Evolutionary conservation across 768 basidiomycete genomes (phyloP).

Genomic region (Rhodotorula kratochvilovae): DNA sequence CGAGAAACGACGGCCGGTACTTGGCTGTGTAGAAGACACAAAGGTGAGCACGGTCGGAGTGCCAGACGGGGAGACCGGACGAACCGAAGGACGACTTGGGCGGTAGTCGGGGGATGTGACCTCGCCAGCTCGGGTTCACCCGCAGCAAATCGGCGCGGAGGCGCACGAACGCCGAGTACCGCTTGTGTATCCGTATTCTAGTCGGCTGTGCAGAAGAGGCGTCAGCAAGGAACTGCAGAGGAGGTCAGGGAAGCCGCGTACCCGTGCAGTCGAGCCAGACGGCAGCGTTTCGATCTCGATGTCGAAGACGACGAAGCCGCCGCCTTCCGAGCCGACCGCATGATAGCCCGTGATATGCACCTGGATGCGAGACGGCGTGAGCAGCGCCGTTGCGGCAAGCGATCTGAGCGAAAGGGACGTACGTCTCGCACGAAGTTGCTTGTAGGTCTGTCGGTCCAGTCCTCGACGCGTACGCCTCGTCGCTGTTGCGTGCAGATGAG

Average conservation of each 20-base stretch:
- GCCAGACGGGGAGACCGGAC: background rate
- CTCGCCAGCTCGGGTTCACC: conserved; percentile 22
- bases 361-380: background rate
- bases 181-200: conserved; percentile 29
- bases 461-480: conserved; percentile 28
- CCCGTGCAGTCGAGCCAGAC: background rate
- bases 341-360: conserved; percentile 25
- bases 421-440: conserved; percentile 35
- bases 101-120: conserved; percentile 31
- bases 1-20: conserved; percentile 41
- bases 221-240: background rate
- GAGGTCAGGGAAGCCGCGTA: background rate
- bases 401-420: background rate
- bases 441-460: conserved; percentile 18
- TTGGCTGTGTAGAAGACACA: conserved; percentile 27
- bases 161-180: conserved; percentile 43
- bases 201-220: conserved; percentile 22
- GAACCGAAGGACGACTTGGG: conserved; percentile 41
- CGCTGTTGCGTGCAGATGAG: background rate
- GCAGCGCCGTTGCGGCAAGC: too few species aligned
- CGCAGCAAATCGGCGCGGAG: conserved; percentile 35
- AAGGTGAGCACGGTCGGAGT: too few species aligned
- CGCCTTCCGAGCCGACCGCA: conserved; percentile 19
- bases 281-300: conserved; percentile 28
- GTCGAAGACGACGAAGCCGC: conserved; percentile 39